These are phyloP conservation scores for Ulvella scutata DNA, from an alignment of 139 green algal species.

Conservation along the genomic window DNA sequence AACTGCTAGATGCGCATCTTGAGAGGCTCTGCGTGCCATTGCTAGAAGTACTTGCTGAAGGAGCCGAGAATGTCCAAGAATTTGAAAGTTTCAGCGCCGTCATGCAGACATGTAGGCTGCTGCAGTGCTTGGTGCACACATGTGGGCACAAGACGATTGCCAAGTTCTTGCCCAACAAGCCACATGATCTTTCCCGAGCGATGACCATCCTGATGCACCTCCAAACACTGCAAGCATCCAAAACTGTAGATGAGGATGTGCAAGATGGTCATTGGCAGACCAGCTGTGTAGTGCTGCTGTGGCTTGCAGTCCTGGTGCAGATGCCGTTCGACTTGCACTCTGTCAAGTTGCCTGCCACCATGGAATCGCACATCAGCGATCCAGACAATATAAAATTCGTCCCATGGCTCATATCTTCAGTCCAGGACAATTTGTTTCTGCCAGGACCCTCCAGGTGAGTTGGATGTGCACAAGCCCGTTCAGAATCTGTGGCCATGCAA, in stretches of 20 bases:
- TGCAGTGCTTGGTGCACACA: slow-evolving; percentile 63
- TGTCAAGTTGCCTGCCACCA: slow-evolving; percentile 38
- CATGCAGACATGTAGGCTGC: slow-evolving; percentile 32
- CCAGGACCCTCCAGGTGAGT: slow-evolving; percentile 33
- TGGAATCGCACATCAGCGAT: neutral
- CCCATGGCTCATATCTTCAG: neutral
- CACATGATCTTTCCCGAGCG: slow-evolving; percentile 59
- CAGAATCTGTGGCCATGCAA: too few relatives aligned
- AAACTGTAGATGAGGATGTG: neutral
- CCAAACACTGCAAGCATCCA: neutral
- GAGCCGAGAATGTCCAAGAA: neutral
- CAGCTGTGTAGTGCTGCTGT: slow-evolving; percentile 75
- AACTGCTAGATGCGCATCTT: slow-evolving; percentile 84
- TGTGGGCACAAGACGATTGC: slow-evolving; percentile 77
- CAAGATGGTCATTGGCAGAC: slow-evolving; percentile 41
- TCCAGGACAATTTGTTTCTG: slow-evolving; percentile 9
- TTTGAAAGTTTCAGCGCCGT: neutral
- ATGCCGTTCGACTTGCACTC: slow-evolving; percentile 83
- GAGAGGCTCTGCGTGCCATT: slow-evolving; percentile 61
- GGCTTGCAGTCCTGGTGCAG: slow-evolving; percentile 83
- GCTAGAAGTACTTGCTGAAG: slow-evolving; percentile 27
- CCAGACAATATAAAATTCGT: neutral
- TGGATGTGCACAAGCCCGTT: too few relatives aligned
- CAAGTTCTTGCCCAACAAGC: slow-evolving; percentile 78
- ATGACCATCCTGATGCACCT: slow-evolving; percentile 35